Evolutionary conservation across 805 yeast species (phyloP), one percentile per base, ranked within the genome.

Genomic region (Schwanniomyces pseudopolymorphus): DNA sequence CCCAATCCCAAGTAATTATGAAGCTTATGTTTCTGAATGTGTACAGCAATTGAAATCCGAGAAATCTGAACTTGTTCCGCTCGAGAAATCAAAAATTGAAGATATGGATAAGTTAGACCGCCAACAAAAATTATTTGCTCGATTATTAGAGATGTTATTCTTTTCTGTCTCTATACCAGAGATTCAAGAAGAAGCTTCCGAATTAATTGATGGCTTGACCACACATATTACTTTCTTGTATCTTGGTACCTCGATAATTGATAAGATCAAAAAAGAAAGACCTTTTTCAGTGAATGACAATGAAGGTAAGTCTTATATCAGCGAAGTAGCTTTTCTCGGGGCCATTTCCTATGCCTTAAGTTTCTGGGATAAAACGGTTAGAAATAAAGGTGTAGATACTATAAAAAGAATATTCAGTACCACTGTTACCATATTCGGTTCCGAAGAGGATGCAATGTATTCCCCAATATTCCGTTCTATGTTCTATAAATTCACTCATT

Each of bases 401-500:
- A 78, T 92, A 47, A 80, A 82, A 44, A 65, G 70, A 19, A 77
- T 92, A 22, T 82, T 79, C 61, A 67, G 77, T 4, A 75, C 87
- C 0, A 82, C 95, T 11, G 76, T 77, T 1, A 61, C 78, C 0
- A 63, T 94, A 0, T 88, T 89, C 66, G 96, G 92, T 0, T 63
- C 73, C 0, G 74, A 75, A 1, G 87, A 83, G 16, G 78, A 81
- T 39, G 85, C 89, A 1, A 74, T 85, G 48, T 78, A 81, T 44
- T 86, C 88, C 45, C 89, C 96, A 1, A 75, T 90, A 31, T 78
- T 90, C 53, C 79, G 94, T 48, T 77, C 85, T 5, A 72, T 92
- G 72, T 83, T 88, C 54, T 84, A 89, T 42, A 85, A 84, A 44
- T 86, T 95, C 57, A 83, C 94, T 38, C 99, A 95, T 59, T 80